A percentile compares a stretch with the other conserved stretches of the same genome.
Evolutionary conservation across 2,329 filamentous ascomycete species (phyloP).

Genomic region (Hortaea werneckii): DNA sequence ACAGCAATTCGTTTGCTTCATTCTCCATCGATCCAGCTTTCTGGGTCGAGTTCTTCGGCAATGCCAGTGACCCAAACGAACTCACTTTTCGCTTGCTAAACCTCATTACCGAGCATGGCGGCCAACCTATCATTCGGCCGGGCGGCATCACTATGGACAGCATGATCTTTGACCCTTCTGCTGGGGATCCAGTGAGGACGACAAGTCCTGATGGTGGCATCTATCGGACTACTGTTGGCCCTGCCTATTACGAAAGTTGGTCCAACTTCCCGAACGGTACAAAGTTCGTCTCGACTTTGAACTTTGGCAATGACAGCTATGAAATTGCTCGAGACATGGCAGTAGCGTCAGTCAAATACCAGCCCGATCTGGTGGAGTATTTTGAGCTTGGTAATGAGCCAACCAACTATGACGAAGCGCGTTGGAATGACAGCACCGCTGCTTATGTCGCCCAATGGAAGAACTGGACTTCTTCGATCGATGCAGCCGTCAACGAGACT

Average conservation of each 20-base stretch:
- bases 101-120: slow-evolving; percentile 19
- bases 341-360: slow-evolving; percentile 19
- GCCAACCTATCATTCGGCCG: slow-evolving; percentile 17
- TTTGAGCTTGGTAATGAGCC: slow-evolving; percentile 25
- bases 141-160: slow-evolving; percentile 24
- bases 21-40: slow-evolving; percentile 24
- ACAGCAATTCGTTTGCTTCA: slow-evolving; percentile 16
- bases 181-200: slow-evolving; percentile 11
- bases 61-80: slow-evolving; percentile 13
- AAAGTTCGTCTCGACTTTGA: slow-evolving; percentile 20
- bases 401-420: slow-evolving; percentile 16
- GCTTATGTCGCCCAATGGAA: slow-evolving; percentile 23
- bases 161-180: slow-evolving; percentile 19
- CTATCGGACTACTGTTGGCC: slow-evolving; percentile 21
- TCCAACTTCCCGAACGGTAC: slow-evolving; percentile 20
- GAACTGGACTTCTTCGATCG: slow-evolving; percentile 19
- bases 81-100: slow-evolving; percentile 19
- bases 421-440: slow-evolving; percentile 17
- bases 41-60: slow-evolving; percentile 24
- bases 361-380: slow-evolving; percentile 13
- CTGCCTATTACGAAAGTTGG: slow-evolving; percentile 23
- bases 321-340: slow-evolving; percentile 17
- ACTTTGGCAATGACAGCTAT: slow-evolving; percentile 21
- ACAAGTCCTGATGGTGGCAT: slow-evolving; percentile 18
- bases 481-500: slow-evolving; percentile 13